These are phyloP conservation scores for Xylaria venustula DNA, from an alignment of 495 filamentous ascomycete genomes.

Conservation along the genomic window DNA sequence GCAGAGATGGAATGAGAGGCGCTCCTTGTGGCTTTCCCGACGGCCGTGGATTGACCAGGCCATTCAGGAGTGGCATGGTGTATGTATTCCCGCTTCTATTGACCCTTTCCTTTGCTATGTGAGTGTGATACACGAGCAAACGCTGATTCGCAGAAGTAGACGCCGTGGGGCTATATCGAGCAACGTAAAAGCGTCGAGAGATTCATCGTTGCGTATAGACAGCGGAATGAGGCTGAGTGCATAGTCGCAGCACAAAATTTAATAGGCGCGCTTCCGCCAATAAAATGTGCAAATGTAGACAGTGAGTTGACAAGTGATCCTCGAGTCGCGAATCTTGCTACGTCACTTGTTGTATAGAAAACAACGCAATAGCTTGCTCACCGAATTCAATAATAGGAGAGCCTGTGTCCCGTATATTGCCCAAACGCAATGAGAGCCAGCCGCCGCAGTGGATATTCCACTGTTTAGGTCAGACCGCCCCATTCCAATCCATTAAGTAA, in stretches of 20 bases:
- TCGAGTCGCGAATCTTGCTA: too few relatives aligned
- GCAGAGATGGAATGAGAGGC: neutral
- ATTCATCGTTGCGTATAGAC: neutral
- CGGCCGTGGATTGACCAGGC: neutral
- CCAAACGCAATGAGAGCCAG: neutral
- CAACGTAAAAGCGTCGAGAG: neutral
- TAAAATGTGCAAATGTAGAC: neutral
- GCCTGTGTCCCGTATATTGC: neutral
- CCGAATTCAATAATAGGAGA: neutral
- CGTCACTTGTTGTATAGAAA: too few relatives aligned
- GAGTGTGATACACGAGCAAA: neutral
- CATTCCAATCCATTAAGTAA: neutral
- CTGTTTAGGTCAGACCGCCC: neutral
- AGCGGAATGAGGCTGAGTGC: neutral
- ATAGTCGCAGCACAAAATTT: neutral
- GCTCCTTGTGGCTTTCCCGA: neutral
- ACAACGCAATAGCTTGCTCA: too few relatives aligned
- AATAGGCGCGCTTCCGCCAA: neutral
- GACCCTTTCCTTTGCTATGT: neutral
- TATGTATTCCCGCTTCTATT: neutral
- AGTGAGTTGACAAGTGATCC: too few relatives aligned
- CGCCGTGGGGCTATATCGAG: neutral
- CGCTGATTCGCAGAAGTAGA: neutral
- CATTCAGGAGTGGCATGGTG: neutral
- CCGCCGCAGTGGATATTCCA: neutral